Evolutionary conservation across 768 basidiomycete genomes (phyloP), one percentile per base, ranked within the genome.

Genomic region (Dioszegia hungarica): DNA sequence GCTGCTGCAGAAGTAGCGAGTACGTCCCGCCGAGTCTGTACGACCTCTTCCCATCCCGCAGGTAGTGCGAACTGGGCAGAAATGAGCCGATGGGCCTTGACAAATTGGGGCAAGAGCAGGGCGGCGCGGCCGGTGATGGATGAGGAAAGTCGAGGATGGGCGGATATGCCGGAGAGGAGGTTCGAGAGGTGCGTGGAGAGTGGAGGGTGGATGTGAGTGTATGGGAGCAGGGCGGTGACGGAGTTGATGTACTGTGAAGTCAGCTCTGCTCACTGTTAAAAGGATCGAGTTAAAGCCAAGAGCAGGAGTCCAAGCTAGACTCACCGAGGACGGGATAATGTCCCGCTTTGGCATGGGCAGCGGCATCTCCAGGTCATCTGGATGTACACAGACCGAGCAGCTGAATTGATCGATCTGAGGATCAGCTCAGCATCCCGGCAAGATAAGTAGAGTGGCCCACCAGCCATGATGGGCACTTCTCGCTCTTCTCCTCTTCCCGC

Each of bases 141-240:
- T 12, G 62, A 50, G 14, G 22, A 36, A 4, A 72, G 50, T 8
- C 46, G 59, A 12, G 67, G 65, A 45, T 72, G 67, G 19, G 47
- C 27, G 1, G 62, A 59, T 11, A 65, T 29, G 11, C 62, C 64
- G 2, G 67, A 72, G 28, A 67, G 44, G 25, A 72, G 57, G 43
- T 68, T 68, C 36, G 62, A 63, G 38, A 65, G 61, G 59, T 68
- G 64, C 0, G 59, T 54, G 6, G 14, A 9, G 8, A 72, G 64
- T 2, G 67, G 67, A 11, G 70, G 63, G 56, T 65, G 67, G 43
- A 68, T 64, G 48, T 72, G 70, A 5, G 63, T 64, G 36, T 60
- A 72, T 24, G 65, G 64, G 1, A 72, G 59, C 0, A 72, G 50
- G 5, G 49, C 28, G 22, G 29, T 38, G 4, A 72, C 49, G n/a